Conservation (phyloP, 2,329 filamentous ascomycete species). For the Fusarium circinatum region DNA sequence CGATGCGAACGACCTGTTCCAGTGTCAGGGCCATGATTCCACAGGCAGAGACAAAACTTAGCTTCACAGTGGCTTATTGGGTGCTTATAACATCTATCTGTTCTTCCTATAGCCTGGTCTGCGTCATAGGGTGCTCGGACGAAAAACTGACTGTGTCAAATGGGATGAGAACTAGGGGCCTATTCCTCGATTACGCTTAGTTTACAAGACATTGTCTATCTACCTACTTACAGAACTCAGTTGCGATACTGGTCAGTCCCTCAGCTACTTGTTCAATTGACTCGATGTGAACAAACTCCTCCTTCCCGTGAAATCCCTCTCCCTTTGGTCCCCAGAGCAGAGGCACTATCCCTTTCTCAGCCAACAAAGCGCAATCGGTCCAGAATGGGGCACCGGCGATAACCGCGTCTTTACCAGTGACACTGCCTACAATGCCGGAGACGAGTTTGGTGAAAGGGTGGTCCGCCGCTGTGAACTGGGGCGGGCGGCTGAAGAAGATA, state of each 20-base stretch:
- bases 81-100: not conserved
- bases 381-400: slow-evolving; percentile 54
- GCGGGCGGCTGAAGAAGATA: slow-evolving; percentile 54
- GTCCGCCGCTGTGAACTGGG: slow-evolving; percentile 53
- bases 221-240: slow-evolving; percentile 45
- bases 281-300: slow-evolving; percentile 60
- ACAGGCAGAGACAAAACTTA: not conserved
- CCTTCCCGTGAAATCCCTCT: slow-evolving; percentile 60
- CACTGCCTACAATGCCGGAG: slow-evolving; percentile 39
- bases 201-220: not conserved
- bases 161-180: too few relatives aligned
- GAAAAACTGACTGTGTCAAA: too few relatives aligned
- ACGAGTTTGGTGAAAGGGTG: slow-evolving; percentile 54
- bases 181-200: not conserved
- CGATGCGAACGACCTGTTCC: not conserved
- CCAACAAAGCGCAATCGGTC: slow-evolving; percentile 62
- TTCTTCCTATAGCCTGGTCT: not conserved
- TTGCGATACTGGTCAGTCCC: slow-evolving; percentile 41
- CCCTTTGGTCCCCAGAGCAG: slow-evolving; percentile 60
- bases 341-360: slow-evolving; percentile 55
- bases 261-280: slow-evolving; percentile 52
- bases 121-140: not conserved
- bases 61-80: not conserved
- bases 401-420: slow-evolving; percentile 41
- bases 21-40: not conserved